phyloP scores from a whole-genome alignment of 106 monocot species.

The Dioscorea alata region DNA sequence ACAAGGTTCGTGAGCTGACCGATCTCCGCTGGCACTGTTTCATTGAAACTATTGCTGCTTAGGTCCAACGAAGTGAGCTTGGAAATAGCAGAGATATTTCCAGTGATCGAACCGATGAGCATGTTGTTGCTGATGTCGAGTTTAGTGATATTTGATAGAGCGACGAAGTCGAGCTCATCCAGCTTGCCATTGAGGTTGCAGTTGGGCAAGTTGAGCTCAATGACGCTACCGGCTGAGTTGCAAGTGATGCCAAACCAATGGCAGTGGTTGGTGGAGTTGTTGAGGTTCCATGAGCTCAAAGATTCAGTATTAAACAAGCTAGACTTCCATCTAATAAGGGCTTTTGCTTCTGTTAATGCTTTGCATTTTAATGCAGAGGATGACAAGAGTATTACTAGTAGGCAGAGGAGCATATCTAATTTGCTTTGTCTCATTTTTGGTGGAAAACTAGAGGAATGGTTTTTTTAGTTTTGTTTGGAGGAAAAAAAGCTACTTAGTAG shows the following conservation, averaged over 20 bases:
- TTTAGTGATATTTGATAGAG: conserved; percentile 32
- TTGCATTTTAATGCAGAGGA: neutral
- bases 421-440: neutral
- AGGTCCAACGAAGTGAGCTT: conserved; percentile 38
- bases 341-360: conserved; percentile 38
- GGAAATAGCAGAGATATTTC: conserved; percentile 31
- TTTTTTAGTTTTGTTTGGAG: too few relatives aligned
- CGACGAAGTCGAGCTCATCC: conserved; percentile 31
- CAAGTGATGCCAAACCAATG: conserved; percentile 50
- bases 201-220: conserved; percentile 15
- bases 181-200: conserved; percentile 39
- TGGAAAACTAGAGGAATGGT: too few relatives aligned
- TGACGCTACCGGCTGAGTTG: conserved; percentile 32
- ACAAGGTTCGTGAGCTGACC: conserved; percentile 29
- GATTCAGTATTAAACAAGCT: conserved; percentile 17
- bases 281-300: conserved; percentile 30
- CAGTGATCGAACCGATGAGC: conserved; percentile 35
- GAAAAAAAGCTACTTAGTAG: too few relatives aligned
- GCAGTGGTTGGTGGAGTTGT: conserved; percentile 24
- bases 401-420: neutral
- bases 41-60: conserved; percentile 28
- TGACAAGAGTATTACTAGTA: conserved; percentile 13
- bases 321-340: conserved; percentile 53
- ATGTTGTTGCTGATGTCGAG: conserved; percentile 49
- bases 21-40: conserved; percentile 30